Evolutionary conservation across 495 filamentous ascomycete species (phyloP).

Genomic region (Xylaria curta): DNA sequence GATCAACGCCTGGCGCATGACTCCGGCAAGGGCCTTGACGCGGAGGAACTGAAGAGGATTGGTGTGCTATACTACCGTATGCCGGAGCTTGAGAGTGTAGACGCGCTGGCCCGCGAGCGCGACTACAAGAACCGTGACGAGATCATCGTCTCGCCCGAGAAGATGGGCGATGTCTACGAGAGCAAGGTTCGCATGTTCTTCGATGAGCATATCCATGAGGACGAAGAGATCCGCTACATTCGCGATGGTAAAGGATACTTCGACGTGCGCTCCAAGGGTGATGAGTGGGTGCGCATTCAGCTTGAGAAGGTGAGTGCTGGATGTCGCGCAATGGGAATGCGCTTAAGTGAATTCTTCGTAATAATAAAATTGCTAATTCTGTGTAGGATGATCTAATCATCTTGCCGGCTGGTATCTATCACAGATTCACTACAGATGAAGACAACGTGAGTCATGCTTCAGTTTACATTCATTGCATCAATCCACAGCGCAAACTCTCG

Average conservation of each 20-base stretch:
- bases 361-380: background rate
- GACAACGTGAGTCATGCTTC: conserved; percentile 71
- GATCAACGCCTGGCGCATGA: conserved; percentile 93
- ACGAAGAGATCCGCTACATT: conserved; percentile 99
- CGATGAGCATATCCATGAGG: conserved; percentile 94
- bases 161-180: conserved; percentile 87
- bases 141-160: conserved; percentile 84
- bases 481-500: background rate
- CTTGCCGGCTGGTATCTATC: conserved; percentile 94
- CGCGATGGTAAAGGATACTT: conserved; percentile 90
- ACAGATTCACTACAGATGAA: conserved; percentile 93
- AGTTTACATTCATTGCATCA: background rate
- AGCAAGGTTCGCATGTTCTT: conserved; percentile 93
- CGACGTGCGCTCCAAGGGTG: conserved; percentile 76
- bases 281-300: conserved; percentile 85
- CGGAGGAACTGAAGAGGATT: conserved; percentile 69
- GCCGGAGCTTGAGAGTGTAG: conserved; percentile 66
- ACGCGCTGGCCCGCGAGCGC: conserved; percentile 74
- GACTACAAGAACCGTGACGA: conserved; percentile 95
- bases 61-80: conserved; percentile 81
- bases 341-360: background rate
- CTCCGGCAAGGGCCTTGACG: conserved; percentile 69
- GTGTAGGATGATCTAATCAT: conserved; percentile 71
- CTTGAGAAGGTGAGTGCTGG: conserved; percentile 72
- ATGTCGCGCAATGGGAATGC: background rate